phyloP scores from a whole-genome alignment of 441 rosid genomes.

The Metrosideros polymorpha region DNA sequence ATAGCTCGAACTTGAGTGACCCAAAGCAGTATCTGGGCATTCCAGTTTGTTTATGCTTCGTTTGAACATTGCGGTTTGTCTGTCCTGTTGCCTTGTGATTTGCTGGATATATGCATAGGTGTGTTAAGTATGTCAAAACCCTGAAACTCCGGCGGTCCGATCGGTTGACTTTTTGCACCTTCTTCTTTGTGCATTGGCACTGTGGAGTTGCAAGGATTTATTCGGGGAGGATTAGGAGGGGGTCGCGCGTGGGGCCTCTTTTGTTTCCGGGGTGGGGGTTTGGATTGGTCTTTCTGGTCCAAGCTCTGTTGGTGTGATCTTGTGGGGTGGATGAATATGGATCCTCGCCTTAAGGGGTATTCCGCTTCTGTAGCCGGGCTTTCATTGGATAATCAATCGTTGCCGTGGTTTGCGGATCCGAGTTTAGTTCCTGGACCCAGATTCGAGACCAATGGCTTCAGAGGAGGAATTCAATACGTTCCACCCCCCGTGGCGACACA shows the following conservation, averaged over 20 bases:
- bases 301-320: not conserved
- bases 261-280: not conserved
- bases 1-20: not conserved
- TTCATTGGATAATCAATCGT: not conserved
- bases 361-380: not conserved
- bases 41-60: not conserved
- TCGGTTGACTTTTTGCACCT: not conserved
- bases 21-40: not conserved
- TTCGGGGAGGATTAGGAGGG: not conserved
- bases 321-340: not conserved
- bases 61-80: not conserved
- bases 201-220: not conserved
- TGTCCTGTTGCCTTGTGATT: not conserved
- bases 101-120: not conserved
- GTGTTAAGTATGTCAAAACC: not conserved
- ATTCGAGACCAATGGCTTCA: not conserved
- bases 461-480: constrained; percentile 1
- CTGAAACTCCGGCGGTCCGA: not conserved
- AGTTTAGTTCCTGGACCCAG: not conserved
- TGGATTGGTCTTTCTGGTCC: not conserved
- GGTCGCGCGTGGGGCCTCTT: not conserved
- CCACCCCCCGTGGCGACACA: not conserved
- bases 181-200: not conserved
- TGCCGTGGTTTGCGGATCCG: not conserved
- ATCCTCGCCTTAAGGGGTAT: not conserved